phyloP scores from a whole-genome alignment of 305 asterid species.

The Fraxinus platypoda region DNA sequence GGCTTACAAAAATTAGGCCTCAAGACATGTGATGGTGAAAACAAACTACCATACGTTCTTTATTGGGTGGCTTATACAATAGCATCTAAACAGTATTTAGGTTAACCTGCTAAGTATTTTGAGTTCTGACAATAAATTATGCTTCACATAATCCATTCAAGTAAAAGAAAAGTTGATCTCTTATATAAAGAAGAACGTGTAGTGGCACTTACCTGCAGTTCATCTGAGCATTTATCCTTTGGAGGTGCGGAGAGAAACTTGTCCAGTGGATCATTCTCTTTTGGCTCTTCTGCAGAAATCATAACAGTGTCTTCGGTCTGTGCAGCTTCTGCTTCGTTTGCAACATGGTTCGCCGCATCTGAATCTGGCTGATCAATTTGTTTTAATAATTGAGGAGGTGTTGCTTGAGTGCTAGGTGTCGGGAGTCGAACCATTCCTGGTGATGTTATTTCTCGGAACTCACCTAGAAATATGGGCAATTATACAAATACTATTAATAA shows the following conservation, averaged over 20 bases:
- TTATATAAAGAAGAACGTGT: neutral
- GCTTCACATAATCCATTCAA: neutral
- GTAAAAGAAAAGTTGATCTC: neutral
- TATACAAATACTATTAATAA: neutral
- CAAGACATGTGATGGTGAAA: neutral
- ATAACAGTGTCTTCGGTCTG: slow-evolving; percentile 48
- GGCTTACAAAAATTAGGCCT: neutral
- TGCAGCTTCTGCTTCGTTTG: slow-evolving; percentile 43
- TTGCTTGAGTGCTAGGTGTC: slow-evolving; percentile 53
- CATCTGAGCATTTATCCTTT: slow-evolving; percentile 66
- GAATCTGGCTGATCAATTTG: slow-evolving; percentile 41
- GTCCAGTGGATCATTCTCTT: slow-evolving; percentile 54
- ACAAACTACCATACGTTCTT: neutral
- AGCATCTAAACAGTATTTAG: neutral
- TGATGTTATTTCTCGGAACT: slow-evolving; percentile 45
- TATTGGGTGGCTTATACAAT: neutral
- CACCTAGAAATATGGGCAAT: slow-evolving; percentile 46
- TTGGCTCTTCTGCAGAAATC: slow-evolving; percentile 49
- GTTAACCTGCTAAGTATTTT: neutral
- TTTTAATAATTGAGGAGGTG: slow-evolving; percentile 49
- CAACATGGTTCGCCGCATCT: slow-evolving; percentile 31
- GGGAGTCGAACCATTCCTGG: slow-evolving; percentile 37
- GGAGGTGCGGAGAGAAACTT: slow-evolving; percentile 82
- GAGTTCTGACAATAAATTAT: neutral
- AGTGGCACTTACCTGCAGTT: slow-evolving; percentile 68